Evolutionary conservation across 768 basidiomycete species (phyloP).

Genomic region (Phylloporus arenicola): DNA sequence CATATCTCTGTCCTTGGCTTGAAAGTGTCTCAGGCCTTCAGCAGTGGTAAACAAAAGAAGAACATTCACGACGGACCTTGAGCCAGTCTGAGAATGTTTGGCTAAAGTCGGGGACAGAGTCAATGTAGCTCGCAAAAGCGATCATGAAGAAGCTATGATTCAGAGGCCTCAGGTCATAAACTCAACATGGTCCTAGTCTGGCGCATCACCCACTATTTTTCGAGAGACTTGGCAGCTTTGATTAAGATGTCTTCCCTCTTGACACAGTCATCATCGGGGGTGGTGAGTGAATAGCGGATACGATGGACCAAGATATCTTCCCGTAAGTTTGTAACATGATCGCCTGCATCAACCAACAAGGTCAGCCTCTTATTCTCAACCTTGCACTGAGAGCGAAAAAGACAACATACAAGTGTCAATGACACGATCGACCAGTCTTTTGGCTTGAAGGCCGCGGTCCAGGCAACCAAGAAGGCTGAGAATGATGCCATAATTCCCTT

Average conservation of each 20-base stretch:
- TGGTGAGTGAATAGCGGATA: conserved; percentile 79
- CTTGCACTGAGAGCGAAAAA: not conserved
- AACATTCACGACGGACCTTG: conserved; percentile 42
- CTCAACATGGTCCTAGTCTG: not conserved
- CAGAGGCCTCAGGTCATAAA: not conserved
- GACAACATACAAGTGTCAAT: conserved; percentile 61
- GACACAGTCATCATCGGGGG: conserved; percentile 59
- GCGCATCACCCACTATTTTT: conserved; percentile 76
- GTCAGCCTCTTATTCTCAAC: conserved; percentile 5
- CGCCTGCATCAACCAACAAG: conserved; percentile 44
- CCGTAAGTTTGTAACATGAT: conserved; percentile 86
- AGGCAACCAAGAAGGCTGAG: conserved; percentile 90
- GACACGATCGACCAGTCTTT: conserved; percentile 84
- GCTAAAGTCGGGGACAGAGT: conserved; percentile 55
- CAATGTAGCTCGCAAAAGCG: conserved; percentile 86
- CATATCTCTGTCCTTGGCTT: conserved; percentile 84
- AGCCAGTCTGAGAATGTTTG: conserved; percentile 86
- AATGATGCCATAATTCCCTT: conserved; percentile 89
- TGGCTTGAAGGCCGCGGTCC: conserved; percentile 80
- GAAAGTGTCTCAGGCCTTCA: not conserved
- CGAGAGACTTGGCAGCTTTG: conserved; percentile 69
- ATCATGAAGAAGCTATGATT: conserved; percentile 81
- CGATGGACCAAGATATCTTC: conserved; percentile 84
- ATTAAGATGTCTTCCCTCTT: conserved; percentile 47
- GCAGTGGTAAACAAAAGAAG: not conserved